phyloP scores from a whole-genome alignment of 169 alveolate genomes.

The Plasmodium inui region DNA sequence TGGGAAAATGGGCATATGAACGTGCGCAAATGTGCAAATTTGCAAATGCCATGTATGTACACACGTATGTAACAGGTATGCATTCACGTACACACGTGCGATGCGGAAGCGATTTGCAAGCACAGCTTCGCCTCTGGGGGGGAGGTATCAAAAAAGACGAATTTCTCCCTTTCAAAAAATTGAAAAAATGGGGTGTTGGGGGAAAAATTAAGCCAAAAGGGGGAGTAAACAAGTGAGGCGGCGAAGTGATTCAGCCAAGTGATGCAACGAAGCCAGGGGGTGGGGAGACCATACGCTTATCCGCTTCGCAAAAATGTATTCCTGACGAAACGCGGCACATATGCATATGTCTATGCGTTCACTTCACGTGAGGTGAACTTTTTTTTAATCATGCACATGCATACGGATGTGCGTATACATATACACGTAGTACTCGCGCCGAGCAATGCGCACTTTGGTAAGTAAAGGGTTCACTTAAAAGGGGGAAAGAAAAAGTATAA shows the following conservation, averaged over 20 bases:
- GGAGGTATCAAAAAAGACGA: background rate
- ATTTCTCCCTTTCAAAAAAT: background rate
- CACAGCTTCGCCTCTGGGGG: background rate
- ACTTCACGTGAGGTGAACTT: background rate
- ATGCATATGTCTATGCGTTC: constrained; percentile 3
- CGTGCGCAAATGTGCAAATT: background rate
- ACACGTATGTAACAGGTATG: background rate
- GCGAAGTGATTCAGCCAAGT: background rate
- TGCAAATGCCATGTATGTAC: background rate
- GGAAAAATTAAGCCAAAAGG: constrained; percentile 36
- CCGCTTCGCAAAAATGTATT: constrained; percentile 13
- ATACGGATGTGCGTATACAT: background rate
- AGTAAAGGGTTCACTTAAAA: background rate
- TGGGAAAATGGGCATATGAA: background rate
- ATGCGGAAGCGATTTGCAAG: background rate
- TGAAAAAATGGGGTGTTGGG: constrained; percentile 2
- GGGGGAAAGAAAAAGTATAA: background rate
- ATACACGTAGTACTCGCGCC: background rate
- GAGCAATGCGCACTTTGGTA: background rate
- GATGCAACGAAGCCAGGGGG: background rate
- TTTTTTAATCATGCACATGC: background rate
- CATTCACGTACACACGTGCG: constrained; percentile 5
- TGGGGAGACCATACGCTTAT: background rate
- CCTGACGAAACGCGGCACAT: constrained; percentile 6
- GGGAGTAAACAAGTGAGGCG: background rate